phyloP scores from a whole-genome alignment of 768 basidiomycete genomes.

The Pleurotus cornucopiae region DNA sequence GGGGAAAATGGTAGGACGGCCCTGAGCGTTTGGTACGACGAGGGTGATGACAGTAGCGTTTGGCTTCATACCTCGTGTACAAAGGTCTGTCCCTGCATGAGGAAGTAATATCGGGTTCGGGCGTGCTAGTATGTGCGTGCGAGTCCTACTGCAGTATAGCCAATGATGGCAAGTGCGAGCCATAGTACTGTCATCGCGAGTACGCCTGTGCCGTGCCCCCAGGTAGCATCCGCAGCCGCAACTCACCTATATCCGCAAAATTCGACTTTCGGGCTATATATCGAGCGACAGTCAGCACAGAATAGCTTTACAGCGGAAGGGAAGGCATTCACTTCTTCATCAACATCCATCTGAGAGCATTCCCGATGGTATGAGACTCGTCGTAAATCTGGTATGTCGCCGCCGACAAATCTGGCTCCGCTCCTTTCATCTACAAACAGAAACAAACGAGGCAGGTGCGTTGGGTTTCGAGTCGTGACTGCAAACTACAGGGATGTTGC shows the following conservation, averaged over 20 bases:
- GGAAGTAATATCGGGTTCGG: no score
- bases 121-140: no score
- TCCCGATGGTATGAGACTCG: slow-evolving; percentile 96
- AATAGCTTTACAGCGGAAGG: background rate
- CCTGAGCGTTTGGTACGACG: no score
- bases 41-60: no score
- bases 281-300: slow-evolving; percentile 5
- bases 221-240: background rate
- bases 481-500: slow-evolving; percentile 6
- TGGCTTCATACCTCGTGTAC: no score
- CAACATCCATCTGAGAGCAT: slow-evolving; percentile 93
- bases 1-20: no score
- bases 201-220: background rate
- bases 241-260: slow-evolving; percentile 95
- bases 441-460: slow-evolving; percentile 6
- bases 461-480: no score
- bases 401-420: slow-evolving; percentile 74
- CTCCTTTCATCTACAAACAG: slow-evolving; percentile 72
- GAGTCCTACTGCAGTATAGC: no score
- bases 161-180: no score
- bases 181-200: background rate
- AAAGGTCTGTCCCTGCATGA: no score
- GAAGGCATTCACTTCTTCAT: slow-evolving; percentile 86
- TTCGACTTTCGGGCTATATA: slow-evolving; percentile 84
- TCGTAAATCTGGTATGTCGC: slow-evolving; percentile 91